These are phyloP conservation scores for Prunella vulgaris DNA, from an alignment of 257 asterid species.

Conservation along the genomic window DNA sequence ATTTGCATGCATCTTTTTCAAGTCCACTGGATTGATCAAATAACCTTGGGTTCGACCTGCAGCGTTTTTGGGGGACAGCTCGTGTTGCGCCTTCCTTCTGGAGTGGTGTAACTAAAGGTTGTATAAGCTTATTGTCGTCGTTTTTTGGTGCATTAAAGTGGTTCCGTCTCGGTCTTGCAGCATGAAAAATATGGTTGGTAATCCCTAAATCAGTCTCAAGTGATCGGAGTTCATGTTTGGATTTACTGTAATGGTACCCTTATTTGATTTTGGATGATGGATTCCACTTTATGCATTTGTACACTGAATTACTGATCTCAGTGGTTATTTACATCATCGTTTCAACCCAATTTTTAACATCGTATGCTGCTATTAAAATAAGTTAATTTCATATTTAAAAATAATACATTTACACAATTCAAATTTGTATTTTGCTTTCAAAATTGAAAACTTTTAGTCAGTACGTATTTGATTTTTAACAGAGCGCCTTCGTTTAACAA, in stretches of 20 bases:
- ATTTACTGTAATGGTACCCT: slow-evolving; percentile 19
- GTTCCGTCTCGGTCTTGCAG: slow-evolving; percentile 12
- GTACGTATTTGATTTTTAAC: no score
- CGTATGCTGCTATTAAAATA: no score
- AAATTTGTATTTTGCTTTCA: no score
- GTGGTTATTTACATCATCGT: background rate
- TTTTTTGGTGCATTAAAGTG: slow-evolving; percentile 18
- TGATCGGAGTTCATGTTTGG: slow-evolving; percentile 3
- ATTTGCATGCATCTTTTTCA: background rate
- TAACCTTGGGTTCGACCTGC: slow-evolving; percentile 24
- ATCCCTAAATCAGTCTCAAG: slow-evolving; percentile 3
- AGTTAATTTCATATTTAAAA: no score
- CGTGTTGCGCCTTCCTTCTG: slow-evolving; percentile 69
- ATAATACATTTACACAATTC: no score
- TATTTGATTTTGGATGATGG: slow-evolving; percentile 20
- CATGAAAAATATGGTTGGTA: slow-evolving; percentile 16
- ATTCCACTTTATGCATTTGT: slow-evolving; percentile 17
- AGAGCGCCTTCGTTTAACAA: no score
- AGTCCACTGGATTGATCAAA: background rate
- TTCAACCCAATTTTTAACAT: background rate
- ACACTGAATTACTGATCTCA: slow-evolving; percentile 10
- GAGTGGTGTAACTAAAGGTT: slow-evolving; percentile 36
- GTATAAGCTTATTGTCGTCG: slow-evolving; percentile 12
- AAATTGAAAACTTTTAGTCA: no score
- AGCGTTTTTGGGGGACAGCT: slow-evolving; percentile 78